phyloP scores from a whole-genome alignment of 305 asterid species.

The Plantago lanceolata region DNA sequence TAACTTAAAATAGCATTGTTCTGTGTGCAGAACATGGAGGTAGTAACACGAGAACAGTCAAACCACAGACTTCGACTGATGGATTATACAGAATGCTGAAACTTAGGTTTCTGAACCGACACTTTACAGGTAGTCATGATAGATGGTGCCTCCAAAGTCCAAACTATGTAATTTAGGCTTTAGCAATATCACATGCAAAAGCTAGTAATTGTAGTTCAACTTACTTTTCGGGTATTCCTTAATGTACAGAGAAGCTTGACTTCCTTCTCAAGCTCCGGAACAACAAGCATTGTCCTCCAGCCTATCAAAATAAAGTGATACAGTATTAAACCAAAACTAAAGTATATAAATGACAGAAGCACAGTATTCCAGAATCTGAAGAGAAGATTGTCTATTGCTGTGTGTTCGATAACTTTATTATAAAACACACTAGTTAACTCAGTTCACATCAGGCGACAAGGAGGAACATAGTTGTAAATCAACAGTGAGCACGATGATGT shows the following conservation, averaged over 20 bases:
- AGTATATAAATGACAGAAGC: not conserved
- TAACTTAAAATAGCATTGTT: too few species aligned
- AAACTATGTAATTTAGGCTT: slow-evolving; percentile 5
- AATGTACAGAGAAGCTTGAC: slow-evolving; percentile 71
- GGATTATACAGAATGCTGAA: slow-evolving; percentile 1
- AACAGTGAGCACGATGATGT: too few species aligned
- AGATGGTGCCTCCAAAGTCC: slow-evolving; percentile 13
- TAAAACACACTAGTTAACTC: not conserved
- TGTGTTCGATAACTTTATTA: not conserved
- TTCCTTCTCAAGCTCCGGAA: slow-evolving; percentile 99
- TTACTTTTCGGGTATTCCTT: slow-evolving; percentile 79
- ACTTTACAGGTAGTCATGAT: slow-evolving; percentile 5
- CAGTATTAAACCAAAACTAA: slow-evolving; percentile 25
- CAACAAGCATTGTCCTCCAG: slow-evolving; percentile 99
- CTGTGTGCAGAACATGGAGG: too few species aligned
- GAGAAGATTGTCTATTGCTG: not conserved
- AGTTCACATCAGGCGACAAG: not conserved
- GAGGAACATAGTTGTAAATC: too few species aligned
- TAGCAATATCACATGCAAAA: slow-evolving; percentile 9
- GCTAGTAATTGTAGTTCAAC: not conserved
- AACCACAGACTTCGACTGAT: not conserved
- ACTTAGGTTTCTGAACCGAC: slow-evolving; percentile 13
- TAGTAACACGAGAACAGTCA: too few species aligned
- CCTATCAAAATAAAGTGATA: slow-evolving; percentile 44
- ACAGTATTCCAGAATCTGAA: not conserved